Evolutionary conservation across 163 green algal species (phyloP).

Genomic region (Dunaliella salina): DNA sequence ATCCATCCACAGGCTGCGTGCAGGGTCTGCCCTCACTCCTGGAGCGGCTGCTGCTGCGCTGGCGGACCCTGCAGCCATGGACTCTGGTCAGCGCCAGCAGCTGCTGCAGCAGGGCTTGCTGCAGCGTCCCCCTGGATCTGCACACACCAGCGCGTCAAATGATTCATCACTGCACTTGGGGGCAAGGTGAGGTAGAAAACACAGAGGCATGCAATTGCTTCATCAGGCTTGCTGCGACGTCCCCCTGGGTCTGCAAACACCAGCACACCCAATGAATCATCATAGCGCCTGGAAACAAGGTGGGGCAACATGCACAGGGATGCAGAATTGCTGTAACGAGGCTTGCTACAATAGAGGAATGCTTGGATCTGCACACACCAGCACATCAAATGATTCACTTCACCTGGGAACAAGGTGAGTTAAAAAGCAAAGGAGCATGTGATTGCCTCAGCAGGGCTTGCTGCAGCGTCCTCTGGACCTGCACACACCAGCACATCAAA

Average conservation of each 20-base stretch:
- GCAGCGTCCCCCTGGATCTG: background rate
- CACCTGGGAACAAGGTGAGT: background rate
- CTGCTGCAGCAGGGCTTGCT: background rate
- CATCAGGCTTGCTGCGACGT: background rate
- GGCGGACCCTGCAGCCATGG: background rate
- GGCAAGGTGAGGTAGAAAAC: background rate
- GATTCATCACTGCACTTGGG: background rate
- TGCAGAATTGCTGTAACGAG: too few relatives aligned
- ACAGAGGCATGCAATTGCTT: too few relatives aligned
- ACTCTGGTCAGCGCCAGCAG: background rate
- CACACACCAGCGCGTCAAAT: background rate
- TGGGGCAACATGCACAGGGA: too few relatives aligned
- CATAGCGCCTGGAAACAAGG: background rate
- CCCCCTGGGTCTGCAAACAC: background rate
- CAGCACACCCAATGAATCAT: background rate
- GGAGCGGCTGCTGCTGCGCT: background rate
- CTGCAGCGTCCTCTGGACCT: background rate
- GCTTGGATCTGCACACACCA: background rate
- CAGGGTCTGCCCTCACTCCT: background rate
- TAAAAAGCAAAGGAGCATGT: too few relatives aligned
- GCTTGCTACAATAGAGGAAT: too few relatives aligned
- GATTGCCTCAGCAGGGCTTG: background rate
- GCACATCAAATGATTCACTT: background rate
- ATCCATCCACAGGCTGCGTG: background rate
- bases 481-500: background rate